These are phyloP conservation scores for Linum trigynum DNA, from an alignment of 345 rosid species.

Conservation along the genomic window DNA sequence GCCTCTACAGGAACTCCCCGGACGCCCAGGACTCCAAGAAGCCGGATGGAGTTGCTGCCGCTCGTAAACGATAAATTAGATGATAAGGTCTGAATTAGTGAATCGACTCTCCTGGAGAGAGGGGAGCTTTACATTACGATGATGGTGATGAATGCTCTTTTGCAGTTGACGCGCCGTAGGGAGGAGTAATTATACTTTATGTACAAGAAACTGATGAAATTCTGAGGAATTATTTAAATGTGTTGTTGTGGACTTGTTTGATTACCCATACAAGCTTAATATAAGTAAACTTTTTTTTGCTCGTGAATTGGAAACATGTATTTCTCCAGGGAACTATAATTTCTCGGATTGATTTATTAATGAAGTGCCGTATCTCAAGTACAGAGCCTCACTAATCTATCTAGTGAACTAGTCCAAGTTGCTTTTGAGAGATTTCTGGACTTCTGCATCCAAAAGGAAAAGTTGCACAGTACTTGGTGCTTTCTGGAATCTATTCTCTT, in stretches of 20 bases:
- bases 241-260: not conserved
- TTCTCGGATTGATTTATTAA: too few species aligned
- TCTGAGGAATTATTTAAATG: too few species aligned
- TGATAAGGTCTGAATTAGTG: conserved; percentile 47
- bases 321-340: too few species aligned
- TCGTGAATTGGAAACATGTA: not conserved
- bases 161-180: not conserved
- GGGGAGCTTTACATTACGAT: not conserved
- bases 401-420: too few species aligned
- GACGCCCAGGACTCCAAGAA: conserved; percentile 81
- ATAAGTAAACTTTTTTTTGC: not conserved
- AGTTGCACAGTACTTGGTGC: too few species aligned
- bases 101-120: too few species aligned
- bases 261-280: not conserved
- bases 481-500: too few species aligned
- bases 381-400: too few species aligned
- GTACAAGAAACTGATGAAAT: not conserved
- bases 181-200: not conserved
- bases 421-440: too few species aligned
- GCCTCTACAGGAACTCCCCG: conserved; percentile 68
- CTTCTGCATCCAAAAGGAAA: too few species aligned
- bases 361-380: too few species aligned
- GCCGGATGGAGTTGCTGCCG: conserved; percentile 65
- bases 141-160: not conserved
- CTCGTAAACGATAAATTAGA: conserved; percentile 90